phyloP scores from a whole-genome alignment of 768 basidiomycete species.

The Kwoniella newhampshirensis region DNA sequence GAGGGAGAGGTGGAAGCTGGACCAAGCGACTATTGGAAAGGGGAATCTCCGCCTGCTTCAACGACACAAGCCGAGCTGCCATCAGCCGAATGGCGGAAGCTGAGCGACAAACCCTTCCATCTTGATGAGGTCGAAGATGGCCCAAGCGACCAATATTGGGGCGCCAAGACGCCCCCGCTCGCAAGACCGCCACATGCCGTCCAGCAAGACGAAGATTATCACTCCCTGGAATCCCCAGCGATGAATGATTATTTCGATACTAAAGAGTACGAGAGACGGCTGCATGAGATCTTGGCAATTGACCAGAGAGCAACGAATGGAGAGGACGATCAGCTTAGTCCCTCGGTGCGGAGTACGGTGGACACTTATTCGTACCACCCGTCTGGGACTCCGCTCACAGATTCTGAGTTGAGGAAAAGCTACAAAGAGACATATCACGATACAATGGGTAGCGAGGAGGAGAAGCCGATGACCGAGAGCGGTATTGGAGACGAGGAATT shows the following conservation, averaged over 20 bases:
- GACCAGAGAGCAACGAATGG: not conserved
- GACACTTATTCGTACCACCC: not conserved
- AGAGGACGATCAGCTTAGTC: not conserved
- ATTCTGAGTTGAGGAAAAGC: not conserved
- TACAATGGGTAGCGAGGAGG: constrained; percentile 16
- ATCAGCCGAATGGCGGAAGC: constrained; percentile 16
- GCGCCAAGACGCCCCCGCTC: not conserved
- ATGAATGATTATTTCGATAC: not conserved
- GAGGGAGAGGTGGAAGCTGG: constrained; percentile 20
- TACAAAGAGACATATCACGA: constrained; percentile 16
- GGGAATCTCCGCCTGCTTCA: constrained; percentile 3
- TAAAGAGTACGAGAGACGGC: not conserved
- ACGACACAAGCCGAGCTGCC: not conserved
- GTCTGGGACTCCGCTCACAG: not conserved
- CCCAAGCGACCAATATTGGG: constrained; percentile 17
- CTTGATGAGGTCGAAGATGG: constrained; percentile 15
- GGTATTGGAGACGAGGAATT: constrained; percentile 23
- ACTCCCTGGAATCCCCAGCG: not conserved
- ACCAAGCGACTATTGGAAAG: constrained; percentile 33
- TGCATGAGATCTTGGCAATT: constrained; percentile 4
- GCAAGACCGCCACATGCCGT: not conserved
- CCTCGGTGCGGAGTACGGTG: too few species aligned
- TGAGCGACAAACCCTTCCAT: constrained; percentile 1
- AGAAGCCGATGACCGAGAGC: not conserved
- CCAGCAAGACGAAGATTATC: not conserved